Evolutionary conservation across 2,329 filamentous ascomycete genomes (phyloP).

Genomic region (Clarireedia paspali): DNA sequence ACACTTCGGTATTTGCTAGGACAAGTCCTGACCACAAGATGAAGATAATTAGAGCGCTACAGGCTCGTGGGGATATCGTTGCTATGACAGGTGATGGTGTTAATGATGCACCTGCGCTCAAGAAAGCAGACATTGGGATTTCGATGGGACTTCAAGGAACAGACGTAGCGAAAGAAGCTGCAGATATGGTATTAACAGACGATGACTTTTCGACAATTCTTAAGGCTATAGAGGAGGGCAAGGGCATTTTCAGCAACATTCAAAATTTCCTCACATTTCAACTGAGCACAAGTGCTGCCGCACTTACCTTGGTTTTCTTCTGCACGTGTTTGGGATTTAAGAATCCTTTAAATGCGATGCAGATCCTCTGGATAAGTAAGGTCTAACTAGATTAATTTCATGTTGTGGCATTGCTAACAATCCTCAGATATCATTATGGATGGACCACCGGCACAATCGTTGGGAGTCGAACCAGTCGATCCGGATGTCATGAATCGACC

Average conservation of each 20-base stretch:
- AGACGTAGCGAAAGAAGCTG: slow-evolving; percentile 92
- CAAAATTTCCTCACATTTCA: slow-evolving; percentile 99
- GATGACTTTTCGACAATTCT: slow-evolving; percentile 90
- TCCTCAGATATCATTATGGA: slow-evolving; percentile 94
- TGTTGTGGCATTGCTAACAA: slow-evolving; percentile 9
- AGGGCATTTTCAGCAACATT: slow-evolving; percentile 99
- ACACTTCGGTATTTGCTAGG: slow-evolving; percentile 89
- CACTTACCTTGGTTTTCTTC: slow-evolving; percentile 81
- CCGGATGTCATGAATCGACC: slow-evolving; percentile 89
- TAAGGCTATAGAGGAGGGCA: slow-evolving; percentile 94
- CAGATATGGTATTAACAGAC: slow-evolving; percentile 88
- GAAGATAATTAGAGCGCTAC: slow-evolving; percentile 88
- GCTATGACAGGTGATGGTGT: slow-evolving; percentile 99
- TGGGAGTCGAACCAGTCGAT: slow-evolving; percentile 92
- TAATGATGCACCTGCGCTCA: slow-evolving; percentile 92
- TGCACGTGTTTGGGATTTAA: slow-evolving; percentile 91
- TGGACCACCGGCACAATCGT: slow-evolving; percentile 90
- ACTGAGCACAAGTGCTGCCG: slow-evolving; percentile 91
- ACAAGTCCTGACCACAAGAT: slow-evolving; percentile 97
- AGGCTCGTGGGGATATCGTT: slow-evolving; percentile 89
- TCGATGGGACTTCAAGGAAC: slow-evolving; percentile 94
- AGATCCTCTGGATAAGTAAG: slow-evolving; percentile 99
- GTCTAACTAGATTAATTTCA: slow-evolving; percentile 19
- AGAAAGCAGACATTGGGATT: slow-evolving; percentile 96
- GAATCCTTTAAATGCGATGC: slow-evolving; percentile 97